phyloP scores from a whole-genome alignment of 2,329 filamentous ascomycete genomes.

The Orbilia javanica region DNA sequence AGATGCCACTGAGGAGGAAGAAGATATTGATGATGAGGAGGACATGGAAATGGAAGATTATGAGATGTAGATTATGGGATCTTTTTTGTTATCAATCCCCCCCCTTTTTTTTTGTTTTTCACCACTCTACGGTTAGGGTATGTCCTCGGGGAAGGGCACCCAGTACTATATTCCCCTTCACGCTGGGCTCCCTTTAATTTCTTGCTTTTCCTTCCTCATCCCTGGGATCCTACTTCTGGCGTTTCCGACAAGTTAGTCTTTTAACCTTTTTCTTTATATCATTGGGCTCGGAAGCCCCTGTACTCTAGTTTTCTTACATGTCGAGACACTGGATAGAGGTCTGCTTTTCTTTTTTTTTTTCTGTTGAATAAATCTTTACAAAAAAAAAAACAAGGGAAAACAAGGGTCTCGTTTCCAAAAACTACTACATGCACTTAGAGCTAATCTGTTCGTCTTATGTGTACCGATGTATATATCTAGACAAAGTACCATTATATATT shows the following conservation, averaged over 20 bases:
- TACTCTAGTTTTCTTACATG: background rate
- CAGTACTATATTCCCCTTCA: background rate
- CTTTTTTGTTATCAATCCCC: background rate
- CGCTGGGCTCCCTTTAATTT: background rate
- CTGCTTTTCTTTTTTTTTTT: too few relatives aligned
- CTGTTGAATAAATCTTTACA: too few relatives aligned
- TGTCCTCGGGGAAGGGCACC: background rate
- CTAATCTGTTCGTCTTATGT: too few relatives aligned
- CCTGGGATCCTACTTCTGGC: background rate
- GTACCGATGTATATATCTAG: too few relatives aligned
- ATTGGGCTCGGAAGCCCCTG: background rate
- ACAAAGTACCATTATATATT: too few relatives aligned
- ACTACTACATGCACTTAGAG: too few relatives aligned
- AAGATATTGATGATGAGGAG: conserved; percentile 71
- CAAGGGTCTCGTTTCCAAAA: background rate
- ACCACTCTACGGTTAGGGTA: background rate
- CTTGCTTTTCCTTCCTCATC: conserved; percentile 10
- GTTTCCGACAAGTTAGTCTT: conserved; percentile 3
- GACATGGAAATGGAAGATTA: conserved; percentile 59
- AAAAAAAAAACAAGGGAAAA: background rate
- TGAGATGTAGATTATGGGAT: conserved; percentile 24
- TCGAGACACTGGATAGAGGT: conserved; percentile 4
- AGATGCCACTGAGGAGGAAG: conserved; percentile 66
- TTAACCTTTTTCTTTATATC: background rate
- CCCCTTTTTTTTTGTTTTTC: background rate